Evolutionary conservation across 352 stramenopile species (phyloP).

Genomic region (Phytopythium kandeliae): DNA sequence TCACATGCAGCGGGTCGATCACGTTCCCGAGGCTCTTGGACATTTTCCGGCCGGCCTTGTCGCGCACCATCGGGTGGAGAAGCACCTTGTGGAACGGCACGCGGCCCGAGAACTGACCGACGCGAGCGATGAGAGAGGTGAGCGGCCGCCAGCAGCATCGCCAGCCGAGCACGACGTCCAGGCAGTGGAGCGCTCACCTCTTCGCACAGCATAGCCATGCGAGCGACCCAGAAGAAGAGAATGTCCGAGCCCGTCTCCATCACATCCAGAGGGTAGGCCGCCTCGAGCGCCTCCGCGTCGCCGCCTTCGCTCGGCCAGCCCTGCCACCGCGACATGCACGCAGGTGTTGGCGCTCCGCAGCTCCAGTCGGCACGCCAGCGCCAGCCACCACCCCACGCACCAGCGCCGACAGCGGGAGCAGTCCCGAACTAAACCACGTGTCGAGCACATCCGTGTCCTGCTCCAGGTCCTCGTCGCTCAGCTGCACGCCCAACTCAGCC

Average conservation of each 20-base stretch:
- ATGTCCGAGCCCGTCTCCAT: conserved; percentile 97
- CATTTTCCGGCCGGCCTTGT: conserved; percentile 99
- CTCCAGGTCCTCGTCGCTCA: conserved; percentile 83
- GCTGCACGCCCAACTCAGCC: conserved; percentile 61
- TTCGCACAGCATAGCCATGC: conserved; percentile 99
- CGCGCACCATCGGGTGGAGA: conserved; percentile 99
- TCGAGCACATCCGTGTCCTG: conserved; percentile 99
- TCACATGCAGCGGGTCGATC: conserved; percentile 98
- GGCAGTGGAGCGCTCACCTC: conserved; percentile 61
- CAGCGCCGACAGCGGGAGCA: conserved; percentile 91
- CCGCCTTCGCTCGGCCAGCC: conserved; percentile 93
- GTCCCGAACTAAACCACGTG: conserved; percentile 98
- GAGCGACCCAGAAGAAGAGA: conserved; percentile 99
- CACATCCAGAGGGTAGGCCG: conserved; percentile 58
- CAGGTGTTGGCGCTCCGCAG: not conserved
- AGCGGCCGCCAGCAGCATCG: too few species aligned
- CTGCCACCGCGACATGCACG: conserved; percentile 11
- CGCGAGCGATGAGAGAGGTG: too few species aligned
- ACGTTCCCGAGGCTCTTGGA: conserved; percentile 99
- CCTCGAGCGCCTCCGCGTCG: conserved; percentile 18
- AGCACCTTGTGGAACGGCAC: conserved; percentile 99
- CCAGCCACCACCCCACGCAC: conserved; percentile 18
- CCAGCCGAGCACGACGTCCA: not conserved
- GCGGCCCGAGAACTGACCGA: conserved; percentile 83
- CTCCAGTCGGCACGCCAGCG: too few species aligned